Evolutionary conservation across 305 asterid species (phyloP).

Genomic region (Fraxinus ornus): DNA sequence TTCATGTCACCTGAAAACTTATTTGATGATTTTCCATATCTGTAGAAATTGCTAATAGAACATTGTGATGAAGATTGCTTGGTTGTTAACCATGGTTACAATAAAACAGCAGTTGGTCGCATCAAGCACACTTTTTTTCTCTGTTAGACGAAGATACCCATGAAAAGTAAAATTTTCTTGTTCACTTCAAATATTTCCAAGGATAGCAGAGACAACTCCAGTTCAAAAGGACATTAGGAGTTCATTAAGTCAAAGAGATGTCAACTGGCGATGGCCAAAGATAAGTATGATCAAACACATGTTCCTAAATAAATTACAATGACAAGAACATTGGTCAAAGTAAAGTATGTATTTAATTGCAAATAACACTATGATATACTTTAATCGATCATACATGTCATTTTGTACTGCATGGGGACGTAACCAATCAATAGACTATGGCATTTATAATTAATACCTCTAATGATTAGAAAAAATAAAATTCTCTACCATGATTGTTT

Average conservation of each 20-base stretch:
- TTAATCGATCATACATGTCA: not conserved
- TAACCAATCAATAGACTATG: not conserved
- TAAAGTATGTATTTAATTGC: not conserved
- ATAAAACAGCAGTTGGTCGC: not conserved
- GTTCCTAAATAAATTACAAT: not conserved
- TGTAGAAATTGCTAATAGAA: not conserved
- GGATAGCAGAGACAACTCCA: not conserved
- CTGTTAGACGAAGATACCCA: not conserved
- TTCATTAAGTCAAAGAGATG: not conserved
- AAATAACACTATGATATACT: not conserved
- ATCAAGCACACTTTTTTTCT: not conserved
- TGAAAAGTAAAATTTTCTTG: not conserved
- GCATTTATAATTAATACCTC: not conserved
- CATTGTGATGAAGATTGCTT: not conserved
- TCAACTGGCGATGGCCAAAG: not conserved
- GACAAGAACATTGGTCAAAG: not conserved
- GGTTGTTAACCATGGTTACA: not conserved
- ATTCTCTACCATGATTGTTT: not conserved
- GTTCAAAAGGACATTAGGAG: not conserved
- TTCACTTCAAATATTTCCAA: not conserved
- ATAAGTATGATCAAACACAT: not conserved
- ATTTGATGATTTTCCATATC: not conserved
- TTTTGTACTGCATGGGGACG: not conserved
- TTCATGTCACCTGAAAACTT: not conserved
- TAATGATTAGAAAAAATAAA: not conserved